phyloP scores from a whole-genome alignment of 2,329 filamentous ascomycete genomes.

The Trichoderma sp. region DNA sequence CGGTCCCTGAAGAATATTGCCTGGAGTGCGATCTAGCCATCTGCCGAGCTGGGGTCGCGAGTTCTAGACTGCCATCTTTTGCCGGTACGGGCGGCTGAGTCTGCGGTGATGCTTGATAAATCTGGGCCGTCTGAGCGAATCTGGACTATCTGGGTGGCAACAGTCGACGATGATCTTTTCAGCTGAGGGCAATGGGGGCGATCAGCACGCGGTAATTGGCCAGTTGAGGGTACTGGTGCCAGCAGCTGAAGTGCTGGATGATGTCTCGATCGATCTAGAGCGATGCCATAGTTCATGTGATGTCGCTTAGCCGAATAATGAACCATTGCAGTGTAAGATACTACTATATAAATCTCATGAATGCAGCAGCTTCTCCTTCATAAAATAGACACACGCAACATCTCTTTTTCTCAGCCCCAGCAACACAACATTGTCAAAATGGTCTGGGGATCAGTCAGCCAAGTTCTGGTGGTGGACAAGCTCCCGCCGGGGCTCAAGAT shows the following conservation, averaged over 20 bases:
- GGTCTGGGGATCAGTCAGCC: constrained; percentile 1
- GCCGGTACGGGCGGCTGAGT: too few relatives aligned
- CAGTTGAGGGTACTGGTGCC: too few relatives aligned
- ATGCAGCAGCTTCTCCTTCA: neutral
- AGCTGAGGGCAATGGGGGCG: neutral
- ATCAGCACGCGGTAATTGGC: neutral
- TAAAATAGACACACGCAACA: neutral
- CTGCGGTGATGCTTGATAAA: too few relatives aligned
- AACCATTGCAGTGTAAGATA: neutral
- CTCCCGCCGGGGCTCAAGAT: neutral
- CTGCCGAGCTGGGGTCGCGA: neutral
- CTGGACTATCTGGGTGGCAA: neutral
- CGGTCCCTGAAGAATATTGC: constrained; percentile 6
- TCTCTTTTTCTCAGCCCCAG: neutral
- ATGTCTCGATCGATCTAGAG: neutral
- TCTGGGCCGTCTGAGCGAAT: neutral
- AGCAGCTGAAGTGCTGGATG: neutral
- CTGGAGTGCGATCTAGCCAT: neutral
- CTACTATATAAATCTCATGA: neutral
- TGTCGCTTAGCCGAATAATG: neutral
- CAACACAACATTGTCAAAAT: neutral
- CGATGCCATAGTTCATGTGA: neutral
- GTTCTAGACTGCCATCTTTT: neutral
- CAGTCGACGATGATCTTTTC: neutral
- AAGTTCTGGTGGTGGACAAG: neutral